Evolutionary conservation across 495 filamentous ascomycete genomes (phyloP), one percentile per base, ranked within the genome.

Genomic region (Xylaria castorea): DNA sequence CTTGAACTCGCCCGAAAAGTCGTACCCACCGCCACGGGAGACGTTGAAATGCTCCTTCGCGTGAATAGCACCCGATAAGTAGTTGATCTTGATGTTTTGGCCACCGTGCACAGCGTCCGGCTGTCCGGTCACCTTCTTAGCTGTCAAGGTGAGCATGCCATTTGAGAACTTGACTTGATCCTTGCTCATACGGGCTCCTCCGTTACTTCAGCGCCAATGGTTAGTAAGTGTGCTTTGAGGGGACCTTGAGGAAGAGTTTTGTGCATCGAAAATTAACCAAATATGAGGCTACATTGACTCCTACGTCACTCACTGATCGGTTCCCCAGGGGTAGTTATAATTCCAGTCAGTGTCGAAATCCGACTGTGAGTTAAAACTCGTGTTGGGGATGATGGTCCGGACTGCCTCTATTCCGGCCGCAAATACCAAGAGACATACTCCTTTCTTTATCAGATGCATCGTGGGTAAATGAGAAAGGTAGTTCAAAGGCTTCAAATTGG

Each of bases 131-230:
- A 82, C 85, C 7, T 78, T 82, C 64, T 81, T 79, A 4, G 86
- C 85, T 4, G 85, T 87, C 38, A 87, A 70, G 5, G 82, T 86
- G n/a, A 87, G 66, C 62, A 77, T 77, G 22, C 80, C 81, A 65
- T 78, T 63, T 2, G 79, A 73, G 36, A 85, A 77, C 16, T 71
- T 38, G 40, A 85, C 80, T 38, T 85, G 82, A 11, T 64, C 57
- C 25, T 79, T 77, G 75, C 84, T 78, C 88, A 90, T 90, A 53
- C 87, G 86, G 4, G 88, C 88, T 0, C 83, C 86, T 40, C 88
- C 88, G 75, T 89, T 90, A 79, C 68, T 71, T 51, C 14, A 53
- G 30, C 87, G 86, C 71, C 84, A 20, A 55, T 82, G 40, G 72
- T 80, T 38, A 78, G 77, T 77, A 75, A 83, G 9, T 8, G 16